Evolutionary conservation across 306 rosid species (phyloP), one percentile per base, ranked within the genome.

Genomic region (Sicyos baderoa): DNA sequence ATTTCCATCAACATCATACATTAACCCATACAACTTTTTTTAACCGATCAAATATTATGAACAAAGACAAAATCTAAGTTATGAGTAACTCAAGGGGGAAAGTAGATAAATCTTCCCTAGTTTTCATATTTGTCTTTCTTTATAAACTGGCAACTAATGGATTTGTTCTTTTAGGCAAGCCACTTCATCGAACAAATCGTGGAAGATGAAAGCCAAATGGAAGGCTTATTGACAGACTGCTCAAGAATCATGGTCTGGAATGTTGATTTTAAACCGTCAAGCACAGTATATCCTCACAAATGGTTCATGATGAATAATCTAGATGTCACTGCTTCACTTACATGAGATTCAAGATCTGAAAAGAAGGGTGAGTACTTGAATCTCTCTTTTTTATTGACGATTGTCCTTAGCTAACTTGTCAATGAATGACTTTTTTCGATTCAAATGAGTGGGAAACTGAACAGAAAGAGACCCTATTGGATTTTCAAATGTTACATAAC

Each of bases 201-300:
- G 54, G 91, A 93, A 82, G 95, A 89, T 76, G 98, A 93, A 78
- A 88, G 89, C 83, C 93, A 89, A 79, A 93, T 89, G 95, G 95
- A 93, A 75, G 88, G 94, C 56, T 74, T 89, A 68, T 75, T 23
- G 72, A 76, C 74, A 72, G 83, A 80, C 76, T 93, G 94, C 87
- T 86, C 86, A 0, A 82, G 78, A 70, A 76, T 89, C 75, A 79
- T 85, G 96, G 97, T 93, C 76, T 93, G 97, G 98, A 84, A 73
- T 68, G 62, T 78, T 70, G 77, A 69, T 77, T 78, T 81, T 7
- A 74, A 74, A 78, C 82, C 87, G 9, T 71, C 90, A 25, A 55
- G 65, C 77, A 51, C 81, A 49, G 74, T 70, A 58, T 84, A 87
- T 82, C 95, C 96, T 13, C 73, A 64, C 44, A 82, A 80, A 64